phyloP scores from a whole-genome alignment of 306 rosid genomes.

The Alnus glutinosa region DNA sequence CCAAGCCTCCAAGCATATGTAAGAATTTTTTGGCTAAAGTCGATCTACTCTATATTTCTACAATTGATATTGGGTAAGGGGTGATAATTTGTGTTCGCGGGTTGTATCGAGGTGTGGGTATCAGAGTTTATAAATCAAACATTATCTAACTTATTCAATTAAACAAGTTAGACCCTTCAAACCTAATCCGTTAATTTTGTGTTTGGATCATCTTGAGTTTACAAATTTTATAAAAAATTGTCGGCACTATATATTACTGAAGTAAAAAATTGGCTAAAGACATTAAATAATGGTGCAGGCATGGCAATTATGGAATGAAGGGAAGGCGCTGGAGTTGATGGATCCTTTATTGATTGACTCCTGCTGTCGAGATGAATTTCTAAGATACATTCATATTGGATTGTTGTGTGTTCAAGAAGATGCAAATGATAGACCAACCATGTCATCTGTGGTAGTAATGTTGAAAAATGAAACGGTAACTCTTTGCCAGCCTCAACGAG shows the following conservation, averaged over 20 bases:
- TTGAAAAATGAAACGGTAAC: slow-evolving; percentile 32
- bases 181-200: no score
- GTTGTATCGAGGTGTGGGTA: no score
- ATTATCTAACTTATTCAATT: no score
- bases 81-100: no score
- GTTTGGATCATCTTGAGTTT: background rate
- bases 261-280: no score
- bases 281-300: slow-evolving; percentile 33
- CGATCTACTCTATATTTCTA: no score
- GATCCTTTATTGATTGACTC: slow-evolving; percentile 41
- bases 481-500: slow-evolving; percentile 32
- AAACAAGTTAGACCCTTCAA: no score
- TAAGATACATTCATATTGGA: slow-evolving; percentile 42
- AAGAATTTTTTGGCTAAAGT: background rate
- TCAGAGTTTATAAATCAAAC: no score
- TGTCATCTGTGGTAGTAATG: slow-evolving; percentile 47
- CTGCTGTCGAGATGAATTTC: slow-evolving; percentile 32
- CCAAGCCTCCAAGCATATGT: slow-evolving; percentile 45
- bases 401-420: slow-evolving; percentile 56
- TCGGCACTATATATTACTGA: no score
- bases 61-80: no score
- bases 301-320: slow-evolving; percentile 45
- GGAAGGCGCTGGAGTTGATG: slow-evolving; percentile 34
- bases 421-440: slow-evolving; percentile 51
- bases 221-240: background rate